Conservation (phyloP, 2,329 filamentous ascomycete species). For the Trichoderma sp. region DNA sequence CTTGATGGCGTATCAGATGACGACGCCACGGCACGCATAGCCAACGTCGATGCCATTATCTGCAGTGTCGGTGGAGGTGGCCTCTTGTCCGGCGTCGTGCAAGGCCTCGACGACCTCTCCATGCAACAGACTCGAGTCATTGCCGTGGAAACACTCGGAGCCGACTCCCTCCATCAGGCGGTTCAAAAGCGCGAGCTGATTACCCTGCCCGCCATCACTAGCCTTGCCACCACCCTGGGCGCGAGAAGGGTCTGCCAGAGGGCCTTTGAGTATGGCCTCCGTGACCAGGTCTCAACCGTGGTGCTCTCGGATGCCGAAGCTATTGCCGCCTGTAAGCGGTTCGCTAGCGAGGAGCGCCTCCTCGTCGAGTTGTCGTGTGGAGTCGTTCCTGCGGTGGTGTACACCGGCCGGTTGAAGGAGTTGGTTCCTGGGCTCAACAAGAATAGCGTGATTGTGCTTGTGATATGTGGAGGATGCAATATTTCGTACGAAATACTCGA, state of each 20-base stretch:
- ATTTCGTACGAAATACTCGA: conserved; percentile 33
- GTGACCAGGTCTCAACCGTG: conserved; percentile 27
- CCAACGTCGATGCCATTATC: conserved; percentile 60
- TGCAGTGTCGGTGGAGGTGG: conserved; percentile 80
- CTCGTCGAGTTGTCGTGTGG: conserved; percentile 33
- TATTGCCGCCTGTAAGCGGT: conserved; percentile 28
- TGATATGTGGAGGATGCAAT: conserved; percentile 34
- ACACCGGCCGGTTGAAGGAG: conserved; percentile 26
- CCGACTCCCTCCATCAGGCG: conserved; percentile 60
- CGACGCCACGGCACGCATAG: conserved; percentile 52
- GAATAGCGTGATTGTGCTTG: conserved; percentile 30
- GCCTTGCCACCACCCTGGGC: conserved; percentile 67
- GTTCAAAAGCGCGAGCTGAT: conserved; percentile 53
- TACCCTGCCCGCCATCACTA: conserved; percentile 66
- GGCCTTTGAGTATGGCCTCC: conserved; percentile 33
- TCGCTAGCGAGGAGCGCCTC: conserved; percentile 30
- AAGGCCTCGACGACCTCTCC: conserved; percentile 49
- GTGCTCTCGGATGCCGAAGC: conserved; percentile 30
- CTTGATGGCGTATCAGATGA: conserved; percentile 61
- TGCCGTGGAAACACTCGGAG: conserved; percentile 70
- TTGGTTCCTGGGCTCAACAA: conserved; percentile 25
- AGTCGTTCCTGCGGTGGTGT: conserved; percentile 31
- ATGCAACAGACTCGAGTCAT: conserved; percentile 48
- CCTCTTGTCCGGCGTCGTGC: conserved; percentile 69
- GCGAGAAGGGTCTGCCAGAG: conserved; percentile 60